Percentiles rank a stretch among this genome's conserved stretches.
Conservation (phyloP, 1,284 basidiomycete species). For the Microbotryum saponariae region DNA sequence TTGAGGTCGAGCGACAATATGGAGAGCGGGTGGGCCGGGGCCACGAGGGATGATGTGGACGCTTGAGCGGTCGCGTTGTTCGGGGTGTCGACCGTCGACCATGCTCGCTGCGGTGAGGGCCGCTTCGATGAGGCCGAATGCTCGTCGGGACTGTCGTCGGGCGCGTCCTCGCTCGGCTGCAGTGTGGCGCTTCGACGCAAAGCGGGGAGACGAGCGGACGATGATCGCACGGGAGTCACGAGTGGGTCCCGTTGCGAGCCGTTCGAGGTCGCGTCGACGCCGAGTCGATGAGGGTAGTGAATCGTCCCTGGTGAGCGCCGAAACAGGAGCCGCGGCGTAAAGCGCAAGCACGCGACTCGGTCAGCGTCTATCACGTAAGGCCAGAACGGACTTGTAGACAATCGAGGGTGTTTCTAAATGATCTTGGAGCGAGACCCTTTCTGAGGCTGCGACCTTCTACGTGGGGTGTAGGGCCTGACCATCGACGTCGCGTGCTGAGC, state of each 20-base stretch:
- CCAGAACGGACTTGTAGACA: background rate
- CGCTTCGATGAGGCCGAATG: background rate
- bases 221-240: background rate
- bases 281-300: conserved; percentile 35
- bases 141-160: conserved; percentile 6
- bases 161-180: background rate
- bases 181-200: conserved; percentile 15
- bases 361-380: background rate
- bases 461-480: no score
- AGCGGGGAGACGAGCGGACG: background rate
- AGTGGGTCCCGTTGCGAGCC: background rate
- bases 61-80: conserved; percentile 5
- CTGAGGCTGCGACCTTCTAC: no score
- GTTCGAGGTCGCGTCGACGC: conserved; percentile 9
- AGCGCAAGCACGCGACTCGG: background rate
- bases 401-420: no score
- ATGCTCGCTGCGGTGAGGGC: conserved; percentile 16
- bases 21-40: conserved; percentile 36
- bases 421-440: no score
- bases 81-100: conserved; percentile 12
- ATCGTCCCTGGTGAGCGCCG: conserved; percentile 29
- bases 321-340: background rate
- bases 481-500: no score
- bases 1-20: conserved; percentile 87
- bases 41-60: conserved; percentile 1